Evolutionary conservation across 345 rosid species (phyloP), one percentile per base, ranked within the genome.

Genomic region (thale cress (Arabidopsis thaliana)): DNA sequence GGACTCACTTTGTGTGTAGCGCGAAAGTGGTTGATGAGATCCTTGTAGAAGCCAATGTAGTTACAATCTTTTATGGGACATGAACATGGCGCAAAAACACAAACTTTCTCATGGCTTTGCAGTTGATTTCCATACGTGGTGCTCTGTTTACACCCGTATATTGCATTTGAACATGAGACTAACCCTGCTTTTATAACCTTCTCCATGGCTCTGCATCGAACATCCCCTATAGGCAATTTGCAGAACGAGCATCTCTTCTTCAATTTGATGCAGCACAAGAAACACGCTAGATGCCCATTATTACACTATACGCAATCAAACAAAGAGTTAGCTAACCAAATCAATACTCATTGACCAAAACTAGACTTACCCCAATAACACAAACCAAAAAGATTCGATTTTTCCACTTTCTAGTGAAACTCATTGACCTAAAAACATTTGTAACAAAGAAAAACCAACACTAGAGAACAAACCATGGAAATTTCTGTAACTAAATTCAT

Each of bases 201-300:
- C n/a, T 51, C 57, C 33, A 51, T 51, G n/a, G 57, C 57, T 51
- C 57, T 51, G 7, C 57, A 51, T 51, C n/a, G n/a, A 51, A 24
- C 28, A 51, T 51, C n/a, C 33, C 57, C 33, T 1, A 51, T 51
- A 24, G 57, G 14, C 8, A 24, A 51, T 51, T 51, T 11, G 33
- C 57, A 51, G 8, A 51, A 51, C 33, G 57, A 51, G 8, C 57
- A 51, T 51, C 6, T 11, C 57, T 51, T 51, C 3, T 51, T 51
- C 57, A 51, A 10, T 51, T 51, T 51, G 32, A 24, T 51, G n/a
- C 57, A 51, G 57, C 57, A 51, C 57, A 10, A 24, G 32, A 51
- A 51, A 24, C 57, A 51, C 24, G 57, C 57, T 51, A 51, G n/a
- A 12, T 51, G 57, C 14, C 57, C 57, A 51, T 51, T 51, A 5